phyloP scores from a whole-genome alignment of 768 basidiomycete genomes.

The Coprinellus aureogranulatus region DNA sequence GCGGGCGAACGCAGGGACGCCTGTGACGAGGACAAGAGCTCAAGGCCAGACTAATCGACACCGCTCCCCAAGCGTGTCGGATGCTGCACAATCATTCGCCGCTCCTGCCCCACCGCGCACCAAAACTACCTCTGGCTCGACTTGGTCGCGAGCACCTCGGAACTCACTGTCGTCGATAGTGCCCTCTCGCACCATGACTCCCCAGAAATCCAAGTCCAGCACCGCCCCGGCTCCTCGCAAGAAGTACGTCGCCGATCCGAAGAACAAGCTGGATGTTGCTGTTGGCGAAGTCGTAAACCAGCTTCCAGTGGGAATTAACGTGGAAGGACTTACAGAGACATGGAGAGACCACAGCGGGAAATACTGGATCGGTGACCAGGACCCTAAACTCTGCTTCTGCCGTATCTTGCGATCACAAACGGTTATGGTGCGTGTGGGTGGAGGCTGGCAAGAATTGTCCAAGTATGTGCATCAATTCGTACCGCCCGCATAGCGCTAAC shows the following conservation, averaged over 20 bases:
- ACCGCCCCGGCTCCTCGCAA: conserved; percentile 44
- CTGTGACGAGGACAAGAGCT: neutral
- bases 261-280: conserved; percentile 87
- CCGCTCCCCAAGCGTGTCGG: conserved; percentile 63
- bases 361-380: conserved; percentile 93
- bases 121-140: conserved; percentile 49
- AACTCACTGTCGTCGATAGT: conserved; percentile 50
- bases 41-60: conserved; percentile 30
- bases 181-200: conserved; percentile 41
- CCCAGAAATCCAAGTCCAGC: conserved; percentile 36
- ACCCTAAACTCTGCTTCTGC: conserved; percentile 88
- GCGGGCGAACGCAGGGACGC: conserved; percentile 25
- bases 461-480: conserved; percentile 51
- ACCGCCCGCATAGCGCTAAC: neutral
- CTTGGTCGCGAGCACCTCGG: conserved; percentile 69
- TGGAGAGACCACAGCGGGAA: conserved; percentile 94
- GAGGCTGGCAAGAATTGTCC: conserved; percentile 90
- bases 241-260: conserved; percentile 83
- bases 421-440: conserved; percentile 95
- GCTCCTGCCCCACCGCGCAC: conserved; percentile 37
- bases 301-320: conserved; percentile 78
- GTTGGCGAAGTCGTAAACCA: conserved; percentile 91
- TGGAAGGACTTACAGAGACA: conserved; percentile 76
- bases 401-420: conserved; percentile 87
- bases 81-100: conserved; percentile 44